Percentiles rank a stretch among this genome's conserved stretches.
Evolutionary conservation across 2,329 filamentous ascomycete species (phyloP).

Genomic region (Aspergillus sp.): DNA sequence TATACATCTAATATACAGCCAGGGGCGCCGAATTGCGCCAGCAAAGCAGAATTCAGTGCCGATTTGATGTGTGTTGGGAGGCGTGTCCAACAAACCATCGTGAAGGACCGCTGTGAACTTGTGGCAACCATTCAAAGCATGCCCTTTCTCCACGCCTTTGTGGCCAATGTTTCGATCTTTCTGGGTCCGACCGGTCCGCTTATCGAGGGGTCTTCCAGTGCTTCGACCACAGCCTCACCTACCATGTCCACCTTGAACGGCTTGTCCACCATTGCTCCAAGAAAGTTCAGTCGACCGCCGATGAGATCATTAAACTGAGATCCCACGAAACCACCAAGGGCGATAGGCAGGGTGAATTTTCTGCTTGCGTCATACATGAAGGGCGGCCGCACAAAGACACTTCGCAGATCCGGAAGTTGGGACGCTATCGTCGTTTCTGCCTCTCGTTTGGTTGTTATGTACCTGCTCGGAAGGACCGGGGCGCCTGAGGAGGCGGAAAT

Average conservation of each 20-base stretch:
- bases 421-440: slow-evolving; percentile 77
- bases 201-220: slow-evolving; percentile 72
- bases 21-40: neutral
- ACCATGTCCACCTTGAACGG: slow-evolving; percentile 86
- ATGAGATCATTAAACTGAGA: slow-evolving; percentile 77
- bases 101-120: neutral
- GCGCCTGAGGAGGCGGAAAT: slow-evolving; percentile 87
- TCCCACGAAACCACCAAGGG: slow-evolving; percentile 74
- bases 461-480: slow-evolving; percentile 80
- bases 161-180: slow-evolving; percentile 80
- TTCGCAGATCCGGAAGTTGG: slow-evolving; percentile 75
- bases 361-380: slow-evolving; percentile 89
- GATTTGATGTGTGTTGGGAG: neutral
- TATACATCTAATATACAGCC: slow-evolving; percentile 26
- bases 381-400: slow-evolving; percentile 80
- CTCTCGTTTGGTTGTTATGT: slow-evolving; percentile 89
- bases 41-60: neutral
- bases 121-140: slow-evolving; percentile 68
- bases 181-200: slow-evolving; percentile 77
- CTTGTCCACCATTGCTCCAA: slow-evolving; percentile 83
- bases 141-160: slow-evolving; percentile 81
- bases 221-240: slow-evolving; percentile 87
- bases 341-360: slow-evolving; percentile 81
- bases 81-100: neutral
- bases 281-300: slow-evolving; percentile 75